Percentiles rank a stretch among this genome's conserved stretches.
Conservation (phyloP, 768 basidiomycete species). For the Dioszegia crocea region DNA sequence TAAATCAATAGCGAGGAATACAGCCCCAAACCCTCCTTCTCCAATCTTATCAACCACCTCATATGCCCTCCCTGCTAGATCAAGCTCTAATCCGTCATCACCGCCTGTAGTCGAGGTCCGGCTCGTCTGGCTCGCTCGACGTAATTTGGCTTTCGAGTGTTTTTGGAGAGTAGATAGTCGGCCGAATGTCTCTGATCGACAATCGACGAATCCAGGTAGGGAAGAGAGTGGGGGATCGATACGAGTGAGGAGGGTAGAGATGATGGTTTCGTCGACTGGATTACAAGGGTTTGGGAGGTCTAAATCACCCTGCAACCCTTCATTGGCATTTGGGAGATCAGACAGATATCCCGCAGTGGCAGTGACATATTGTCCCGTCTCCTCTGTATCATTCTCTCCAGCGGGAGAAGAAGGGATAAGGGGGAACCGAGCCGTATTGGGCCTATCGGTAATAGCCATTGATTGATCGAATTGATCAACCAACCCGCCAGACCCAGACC, state of each 20-base stretch:
- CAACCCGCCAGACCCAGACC: not conserved
- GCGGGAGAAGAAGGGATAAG: not conserved
- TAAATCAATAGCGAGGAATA: conserved; percentile 70
- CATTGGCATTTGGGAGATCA: not conserved
- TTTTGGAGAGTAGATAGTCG: conserved; percentile 69
- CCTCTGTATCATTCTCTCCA: not conserved
- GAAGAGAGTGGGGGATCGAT: conserved; percentile 54
- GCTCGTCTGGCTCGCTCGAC: conserved; percentile 23
- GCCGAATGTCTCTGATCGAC: conserved; percentile 49
- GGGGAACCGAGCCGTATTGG: not conserved
- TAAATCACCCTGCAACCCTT: not conserved
- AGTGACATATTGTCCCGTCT: conserved; percentile 4
- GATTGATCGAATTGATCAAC: conserved; percentile 8
- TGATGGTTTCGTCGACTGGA: conserved; percentile 67
- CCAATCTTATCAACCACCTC: conserved; percentile 81
- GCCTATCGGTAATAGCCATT: conserved; percentile 27
- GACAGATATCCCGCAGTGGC: conserved; percentile 2
- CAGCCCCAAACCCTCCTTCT: conserved; percentile 92
- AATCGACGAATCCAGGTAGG: conserved; percentile 47
- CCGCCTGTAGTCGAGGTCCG: conserved; percentile 28
- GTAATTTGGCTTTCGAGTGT: conserved; percentile 55
- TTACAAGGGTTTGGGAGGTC: conserved; percentile 75
- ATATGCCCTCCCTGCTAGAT: conserved; percentile 63
- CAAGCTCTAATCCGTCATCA: conserved; percentile 50
- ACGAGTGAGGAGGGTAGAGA: conserved; percentile 62